phyloP scores from a whole-genome alignment of 805 yeast genomes.

The Peterozyma toletana region DNA sequence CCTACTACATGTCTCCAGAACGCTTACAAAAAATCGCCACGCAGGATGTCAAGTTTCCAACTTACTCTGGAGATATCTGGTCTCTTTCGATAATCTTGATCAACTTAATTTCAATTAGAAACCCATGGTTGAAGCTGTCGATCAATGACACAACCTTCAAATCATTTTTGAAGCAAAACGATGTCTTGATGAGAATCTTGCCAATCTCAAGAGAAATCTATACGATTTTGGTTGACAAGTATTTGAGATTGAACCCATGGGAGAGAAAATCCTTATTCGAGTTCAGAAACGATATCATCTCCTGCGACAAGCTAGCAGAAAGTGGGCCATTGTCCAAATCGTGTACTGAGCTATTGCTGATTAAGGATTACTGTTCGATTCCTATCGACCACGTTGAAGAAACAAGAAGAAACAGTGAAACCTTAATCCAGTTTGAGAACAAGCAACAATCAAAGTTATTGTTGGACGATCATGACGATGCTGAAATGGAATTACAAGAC shows the following conservation, averaged over 20 bases:
- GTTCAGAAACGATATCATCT: constrained; percentile 30
- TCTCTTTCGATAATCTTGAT: constrained; percentile 75
- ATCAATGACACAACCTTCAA: constrained; percentile 58
- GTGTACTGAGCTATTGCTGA: too few relatives aligned
- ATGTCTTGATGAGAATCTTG: constrained; percentile 54
- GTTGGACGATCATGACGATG: too few relatives aligned
- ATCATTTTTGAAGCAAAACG: constrained; percentile 49
- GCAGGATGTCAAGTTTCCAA: constrained; percentile 35
- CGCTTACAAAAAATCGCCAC: constrained; percentile 22
- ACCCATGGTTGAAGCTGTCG: constrained; percentile 86
- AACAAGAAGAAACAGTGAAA: background rate
- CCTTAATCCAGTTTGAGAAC: too few relatives aligned
- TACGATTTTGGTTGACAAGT: constrained; percentile 34
- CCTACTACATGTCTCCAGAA: constrained; percentile 93
- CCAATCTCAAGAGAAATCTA: constrained; percentile 66
- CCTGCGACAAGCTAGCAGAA: constrained; percentile 19
- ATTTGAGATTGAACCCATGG: constrained; percentile 40
- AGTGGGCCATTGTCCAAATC: constrained; percentile 21
- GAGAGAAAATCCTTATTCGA: constrained; percentile 33
- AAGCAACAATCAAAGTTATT: too few relatives aligned
- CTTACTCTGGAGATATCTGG: constrained; percentile 82
- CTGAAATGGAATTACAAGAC: too few relatives aligned
- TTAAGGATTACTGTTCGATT: background rate
- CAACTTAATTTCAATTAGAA: constrained; percentile 74
- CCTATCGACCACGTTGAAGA: background rate